phyloP scores from a whole-genome alignment of 352 stramenopile species.

The Halophytophthora batemanensis region DNA sequence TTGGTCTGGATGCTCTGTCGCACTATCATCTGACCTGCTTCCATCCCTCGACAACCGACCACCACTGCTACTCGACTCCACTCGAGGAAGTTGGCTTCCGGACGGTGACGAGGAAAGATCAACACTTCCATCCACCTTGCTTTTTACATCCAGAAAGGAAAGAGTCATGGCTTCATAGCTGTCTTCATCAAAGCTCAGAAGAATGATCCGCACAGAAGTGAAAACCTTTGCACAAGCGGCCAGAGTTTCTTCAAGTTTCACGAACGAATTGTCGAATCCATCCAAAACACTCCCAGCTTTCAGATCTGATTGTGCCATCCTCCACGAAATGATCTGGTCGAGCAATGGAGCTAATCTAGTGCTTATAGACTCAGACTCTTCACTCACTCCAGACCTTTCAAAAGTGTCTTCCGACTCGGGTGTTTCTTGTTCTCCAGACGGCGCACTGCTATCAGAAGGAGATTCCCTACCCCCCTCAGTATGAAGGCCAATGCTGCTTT shows the following conservation, averaged over 20 bases:
- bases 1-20: neutral
- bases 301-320: conserved; percentile 59
- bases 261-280: conserved; percentile 58
- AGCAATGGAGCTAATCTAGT: conserved; percentile 42
- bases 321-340: conserved; percentile 57
- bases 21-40: neutral
- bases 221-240: conserved; percentile 38
- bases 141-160: conserved; percentile 9
- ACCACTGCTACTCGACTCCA: conserved; percentile 9
- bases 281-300: conserved; percentile 70
- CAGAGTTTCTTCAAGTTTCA: conserved; percentile 36
- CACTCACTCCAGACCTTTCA: neutral
- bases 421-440: conserved; percentile 10
- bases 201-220: conserved; percentile 40
- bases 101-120: conserved; percentile 6
- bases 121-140: neutral
- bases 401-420: conserved; percentile 19
- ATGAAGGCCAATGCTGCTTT: conserved; percentile 1
- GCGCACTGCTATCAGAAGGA: neutral
- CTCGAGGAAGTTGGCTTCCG: conserved; percentile 5
- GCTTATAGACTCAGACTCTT: conserved; percentile 1
- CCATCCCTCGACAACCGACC: conserved; percentile 4
- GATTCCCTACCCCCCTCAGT: conserved; percentile 3
- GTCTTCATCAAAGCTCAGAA: conserved; percentile 68
- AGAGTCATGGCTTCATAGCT: conserved; percentile 52